Evolutionary conservation across 1,139 yeast genomes (phyloP), one percentile per base, ranked within the genome.

Genomic region (Blastobotrys proliferans): DNA sequence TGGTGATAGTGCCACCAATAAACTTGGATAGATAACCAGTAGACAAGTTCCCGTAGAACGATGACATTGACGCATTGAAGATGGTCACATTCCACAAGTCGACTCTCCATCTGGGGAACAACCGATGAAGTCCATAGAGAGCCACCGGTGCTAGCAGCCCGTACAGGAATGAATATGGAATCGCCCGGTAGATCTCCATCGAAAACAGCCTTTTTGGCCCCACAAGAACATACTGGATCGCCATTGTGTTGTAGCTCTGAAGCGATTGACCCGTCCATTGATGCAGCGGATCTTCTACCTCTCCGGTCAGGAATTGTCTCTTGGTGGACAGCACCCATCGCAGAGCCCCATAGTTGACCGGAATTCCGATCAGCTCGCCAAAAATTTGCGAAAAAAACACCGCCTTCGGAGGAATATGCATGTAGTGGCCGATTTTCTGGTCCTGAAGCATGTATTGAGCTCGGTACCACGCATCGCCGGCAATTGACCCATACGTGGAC

Each of bases 401-500:
- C 1, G 79, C 74, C 51, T 72, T 62, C 38, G 80, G 80, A 8
- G 80, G 76, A 37, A 76, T 58, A 50, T 71, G 73, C 24, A 70
- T 61, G 53, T 76, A 76, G 56, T 74, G 80, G 2, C 72, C 79
- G 64, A 70, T 53, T 53, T 76, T 76, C 56, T 73, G 73, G 51
- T 73, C 72, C 10, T 70, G 56, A 33, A 74, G 59, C 74, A 40
- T 40, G 18, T 35, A 40, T 26, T 40, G 44, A 11, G 46, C 46
- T 25, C 46, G 29, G 30, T 43, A 43, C 46, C 46, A 43, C 11
- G 46, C 46, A 22, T 43, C 46, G n/a, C 46, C 46, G n/a, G 46
- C 46, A 13, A 75, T 61, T 2, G 77, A 69, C 3, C 77, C 66
- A 57, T 69, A 76, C 51, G 66, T 67, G 42, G 72, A 74, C 21